Evolutionary conservation across 331 rosid species (phyloP).

Genomic region (Saraca asoca): DNA sequence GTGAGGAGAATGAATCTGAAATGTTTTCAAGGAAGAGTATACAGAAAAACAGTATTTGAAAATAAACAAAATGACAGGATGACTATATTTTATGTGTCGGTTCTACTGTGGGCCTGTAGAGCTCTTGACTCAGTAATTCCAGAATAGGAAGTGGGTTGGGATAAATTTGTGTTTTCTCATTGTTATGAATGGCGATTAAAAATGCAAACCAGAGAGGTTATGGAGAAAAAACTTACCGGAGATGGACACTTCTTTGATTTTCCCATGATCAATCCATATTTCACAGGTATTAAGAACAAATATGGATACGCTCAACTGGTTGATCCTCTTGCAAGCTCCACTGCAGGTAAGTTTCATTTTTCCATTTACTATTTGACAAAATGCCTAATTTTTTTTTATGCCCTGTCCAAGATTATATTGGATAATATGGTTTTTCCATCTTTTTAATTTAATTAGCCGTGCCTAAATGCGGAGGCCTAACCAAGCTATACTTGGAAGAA

Average conservation of each 20-base stretch:
- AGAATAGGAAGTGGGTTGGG: conserved; percentile 35
- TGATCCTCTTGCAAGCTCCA: conserved; percentile 35
- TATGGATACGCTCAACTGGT: conserved; percentile 55
- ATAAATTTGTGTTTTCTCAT: conserved; percentile 41
- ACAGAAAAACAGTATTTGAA: neutral
- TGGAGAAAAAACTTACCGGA: conserved; percentile 44
- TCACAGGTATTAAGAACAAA: conserved; percentile 41
- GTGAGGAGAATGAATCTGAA: too few relatives aligned
- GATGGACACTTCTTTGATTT: conserved; percentile 44
- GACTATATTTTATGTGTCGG: conserved; percentile 36
- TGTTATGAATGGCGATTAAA: conserved; percentile 65
- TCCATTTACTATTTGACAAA: too few relatives aligned
- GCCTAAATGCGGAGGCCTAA: conserved; percentile 48
- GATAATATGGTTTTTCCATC: too few relatives aligned
- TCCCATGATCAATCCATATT: conserved; percentile 43
- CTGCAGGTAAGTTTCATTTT: conserved; percentile 33
- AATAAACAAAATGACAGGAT: neutral
- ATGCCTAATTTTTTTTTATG: too few relatives aligned
- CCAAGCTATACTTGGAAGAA: conserved; percentile 50
- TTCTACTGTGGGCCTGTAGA: conserved; percentile 64
- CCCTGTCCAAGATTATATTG: too few relatives aligned
- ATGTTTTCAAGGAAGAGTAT: too few relatives aligned
- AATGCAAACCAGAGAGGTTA: conserved; percentile 46
- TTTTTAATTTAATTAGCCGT: conserved; percentile 31
- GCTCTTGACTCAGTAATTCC: conserved; percentile 54